Conservation (phyloP, 352 stramenopile genomes). For the Lagenidium giganteum region DNA sequence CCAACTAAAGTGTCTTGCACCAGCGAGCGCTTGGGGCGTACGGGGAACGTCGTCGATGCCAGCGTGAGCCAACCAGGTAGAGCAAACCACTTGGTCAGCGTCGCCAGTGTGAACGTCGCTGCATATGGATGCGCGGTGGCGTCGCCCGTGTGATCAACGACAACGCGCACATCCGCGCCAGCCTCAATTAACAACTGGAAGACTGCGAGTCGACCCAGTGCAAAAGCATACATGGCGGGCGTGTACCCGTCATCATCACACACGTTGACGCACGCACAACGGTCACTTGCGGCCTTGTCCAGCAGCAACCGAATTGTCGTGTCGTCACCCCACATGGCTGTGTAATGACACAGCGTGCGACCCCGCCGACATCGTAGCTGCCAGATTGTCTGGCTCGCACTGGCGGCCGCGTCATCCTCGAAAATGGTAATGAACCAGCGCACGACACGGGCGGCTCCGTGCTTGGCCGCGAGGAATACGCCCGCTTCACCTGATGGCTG, state of each 20-base stretch:
- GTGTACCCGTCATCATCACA: conserved; percentile 40
- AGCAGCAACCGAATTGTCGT: conserved; percentile 1
- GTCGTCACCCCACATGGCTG: conserved; percentile 33
- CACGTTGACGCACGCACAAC: too few relatives aligned
- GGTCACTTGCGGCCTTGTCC: not conserved
- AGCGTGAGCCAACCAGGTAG: conserved; percentile 59
- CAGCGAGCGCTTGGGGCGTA: conserved; percentile 23
- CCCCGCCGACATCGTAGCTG: conserved; percentile 17
- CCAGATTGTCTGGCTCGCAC: not conserved
- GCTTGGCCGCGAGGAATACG: conserved; percentile 37
- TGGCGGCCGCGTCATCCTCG: conserved; percentile 4
- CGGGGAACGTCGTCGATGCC: conserved; percentile 15
- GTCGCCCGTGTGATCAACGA: conserved; percentile 40
- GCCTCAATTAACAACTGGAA: conserved; percentile 24
- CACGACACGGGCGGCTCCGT: conserved; percentile 37
- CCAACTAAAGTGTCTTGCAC: conserved; percentile 17
- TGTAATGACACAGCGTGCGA: conserved; percentile 47
- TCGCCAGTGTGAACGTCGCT: conserved; percentile 34
- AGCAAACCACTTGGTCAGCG: conserved; percentile 42
- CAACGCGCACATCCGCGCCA: conserved; percentile 25
- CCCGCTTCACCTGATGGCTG: conserved; percentile 26
- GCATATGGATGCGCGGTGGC: conserved; percentile 42
- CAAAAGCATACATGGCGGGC: conserved; percentile 48
- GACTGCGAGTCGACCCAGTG: conserved; percentile 29
- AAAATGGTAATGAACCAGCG: conserved; percentile 40